Evolutionary conservation across 2,329 filamentous ascomycete species (phyloP).

Genomic region (Aspergillus costaricaensis): DNA sequence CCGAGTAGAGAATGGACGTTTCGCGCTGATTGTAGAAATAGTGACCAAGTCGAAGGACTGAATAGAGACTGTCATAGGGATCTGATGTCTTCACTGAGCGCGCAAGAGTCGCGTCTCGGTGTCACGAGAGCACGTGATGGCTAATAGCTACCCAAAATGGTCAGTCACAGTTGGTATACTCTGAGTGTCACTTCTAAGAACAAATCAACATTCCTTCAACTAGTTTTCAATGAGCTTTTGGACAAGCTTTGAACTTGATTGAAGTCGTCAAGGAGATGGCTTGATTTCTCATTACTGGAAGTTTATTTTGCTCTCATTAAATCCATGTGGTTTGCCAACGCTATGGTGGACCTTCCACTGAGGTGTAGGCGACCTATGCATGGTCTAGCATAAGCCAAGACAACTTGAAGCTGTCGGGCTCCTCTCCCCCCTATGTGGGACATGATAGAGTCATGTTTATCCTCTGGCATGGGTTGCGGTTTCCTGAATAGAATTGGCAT

Average conservation of each 20-base stretch:
- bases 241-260: too few relatives aligned
- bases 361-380: neutral
- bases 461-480: neutral
- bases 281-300: too few relatives aligned
- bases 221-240: too few relatives aligned
- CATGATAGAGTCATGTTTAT: neutral
- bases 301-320: neutral
- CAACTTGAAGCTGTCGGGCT: neutral
- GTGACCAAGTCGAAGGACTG: neutral
- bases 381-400: neutral
- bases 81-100: conserved; percentile 3
- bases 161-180: neutral
- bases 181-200: too few relatives aligned
- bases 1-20: neutral
- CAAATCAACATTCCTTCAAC: too few relatives aligned
- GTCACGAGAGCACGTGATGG: conserved; percentile 28
- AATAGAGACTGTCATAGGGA: neutral
- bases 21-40: neutral
- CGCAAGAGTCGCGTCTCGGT: conserved; percentile 21
- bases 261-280: too few relatives aligned
- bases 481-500: neutral
- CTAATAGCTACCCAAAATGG: neutral
- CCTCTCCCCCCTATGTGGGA: neutral
- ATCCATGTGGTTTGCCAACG: neutral
- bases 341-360: neutral